Percentiles rank a stretch among this genome's conserved stretches.
Evolutionary conservation across 1,139 yeast genomes (phyloP).

Genomic region (Debaryomyces nepalensis): DNA sequence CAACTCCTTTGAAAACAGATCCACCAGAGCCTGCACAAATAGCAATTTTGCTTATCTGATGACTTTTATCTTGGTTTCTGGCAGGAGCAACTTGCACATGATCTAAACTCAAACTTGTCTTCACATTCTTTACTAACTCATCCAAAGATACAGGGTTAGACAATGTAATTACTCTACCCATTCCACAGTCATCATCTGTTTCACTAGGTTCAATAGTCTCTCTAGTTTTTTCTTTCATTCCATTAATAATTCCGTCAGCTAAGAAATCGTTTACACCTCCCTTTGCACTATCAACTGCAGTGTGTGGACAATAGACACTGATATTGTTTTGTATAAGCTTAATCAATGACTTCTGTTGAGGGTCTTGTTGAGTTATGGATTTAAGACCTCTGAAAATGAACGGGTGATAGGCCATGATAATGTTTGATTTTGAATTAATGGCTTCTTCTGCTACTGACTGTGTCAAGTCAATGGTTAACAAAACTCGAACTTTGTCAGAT

Average conservation of each 20-base stretch:
- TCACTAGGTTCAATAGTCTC: conserved; percentile 35
- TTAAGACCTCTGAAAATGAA: conserved; percentile 90
- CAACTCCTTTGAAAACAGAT: conserved; percentile 60
- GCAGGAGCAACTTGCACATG: conserved; percentile 68
- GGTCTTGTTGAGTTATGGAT: conserved; percentile 64
- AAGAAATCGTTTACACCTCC: conserved; percentile 96
- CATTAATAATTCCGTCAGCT: conserved; percentile 59
- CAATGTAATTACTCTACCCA: conserved; percentile 76
- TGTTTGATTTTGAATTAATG: conserved; percentile 47
- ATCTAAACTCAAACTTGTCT: conserved; percentile 53
- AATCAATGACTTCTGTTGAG: conserved; percentile 81
- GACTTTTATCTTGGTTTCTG: conserved; percentile 32
- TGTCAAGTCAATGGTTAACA: conserved; percentile 86
- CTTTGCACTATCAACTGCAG: conserved; percentile 90
- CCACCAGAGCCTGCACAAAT: conserved; percentile 97
- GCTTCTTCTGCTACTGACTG: conserved; percentile 88
- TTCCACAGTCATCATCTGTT: conserved; percentile 61
- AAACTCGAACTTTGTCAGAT: conserved; percentile 44
- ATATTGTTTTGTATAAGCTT: conserved; percentile 74
- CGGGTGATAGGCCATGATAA: conserved; percentile 91
- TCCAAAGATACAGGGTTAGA: conserved; percentile 45
- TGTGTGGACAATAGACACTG: conserved; percentile 93
- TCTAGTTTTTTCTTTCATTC: conserved; percentile 26
- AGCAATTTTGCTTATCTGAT: conserved; percentile 61
- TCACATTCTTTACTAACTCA: conserved; percentile 57